These are phyloP conservation scores for Russula sp. DNA, from an alignment of 768 basidiomycete genomes.

Conservation along the genomic window DNA sequence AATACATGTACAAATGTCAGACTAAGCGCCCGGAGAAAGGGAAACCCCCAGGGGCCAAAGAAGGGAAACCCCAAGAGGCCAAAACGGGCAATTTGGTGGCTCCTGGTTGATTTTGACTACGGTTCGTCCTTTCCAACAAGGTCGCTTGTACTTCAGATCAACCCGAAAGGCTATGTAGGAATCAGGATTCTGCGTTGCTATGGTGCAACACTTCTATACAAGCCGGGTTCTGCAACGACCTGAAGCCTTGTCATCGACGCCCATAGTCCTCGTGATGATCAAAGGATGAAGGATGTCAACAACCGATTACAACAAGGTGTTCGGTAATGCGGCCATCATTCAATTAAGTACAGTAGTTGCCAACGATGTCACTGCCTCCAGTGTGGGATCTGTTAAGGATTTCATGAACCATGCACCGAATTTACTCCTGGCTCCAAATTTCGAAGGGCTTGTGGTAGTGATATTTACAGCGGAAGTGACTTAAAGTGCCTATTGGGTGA, in stretches of 20 bases:
- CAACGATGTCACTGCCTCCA: not conserved
- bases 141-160: not conserved
- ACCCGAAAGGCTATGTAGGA: not conserved
- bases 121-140: not conserved
- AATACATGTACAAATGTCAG: not conserved
- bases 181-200: not conserved
- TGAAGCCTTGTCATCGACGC: not conserved
- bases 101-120: not conserved
- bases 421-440: not conserved
- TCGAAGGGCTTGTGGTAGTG: not conserved
- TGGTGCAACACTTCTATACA: not conserved
- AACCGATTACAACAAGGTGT: not conserved
- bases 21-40: not conserved
- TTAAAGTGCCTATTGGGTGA: not conserved
- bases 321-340: not conserved
- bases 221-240: not conserved
- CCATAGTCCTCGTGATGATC: not conserved
- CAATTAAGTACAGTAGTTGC: not conserved
- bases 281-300: not conserved
- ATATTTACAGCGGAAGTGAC: too few relatives aligned
- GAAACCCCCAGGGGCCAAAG: not conserved
- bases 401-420: not conserved
- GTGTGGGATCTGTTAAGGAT: not conserved
- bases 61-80: slow-evolving; percentile 1
- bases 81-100: slow-evolving; percentile 2